Evolutionary conservation across 495 filamentous ascomycete genomes (phyloP), one percentile per base, ranked within the genome.

Genomic region (Hamigera avellanea): DNA sequence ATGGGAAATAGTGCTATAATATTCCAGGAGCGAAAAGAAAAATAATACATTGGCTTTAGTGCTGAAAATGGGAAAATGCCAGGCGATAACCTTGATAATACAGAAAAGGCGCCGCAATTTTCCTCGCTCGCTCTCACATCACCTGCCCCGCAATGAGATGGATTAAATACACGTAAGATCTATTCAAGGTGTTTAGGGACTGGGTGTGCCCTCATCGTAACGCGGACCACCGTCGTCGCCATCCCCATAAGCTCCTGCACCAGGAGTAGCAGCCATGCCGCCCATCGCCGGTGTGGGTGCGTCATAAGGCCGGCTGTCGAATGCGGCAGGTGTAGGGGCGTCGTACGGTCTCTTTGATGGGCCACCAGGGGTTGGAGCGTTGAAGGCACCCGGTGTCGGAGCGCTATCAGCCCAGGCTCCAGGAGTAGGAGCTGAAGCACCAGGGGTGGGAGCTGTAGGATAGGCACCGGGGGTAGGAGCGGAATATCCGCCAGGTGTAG

Each of bases 221-320:
- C 68, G 58, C 1, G 73, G 72, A 9, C 64, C 70, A 18, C 56
- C 61, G 43, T 81, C 78, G 43, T 79, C 75, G 6, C 56, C 64
- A 32, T 65, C 72, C 4, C 64, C 61, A 37, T 71, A 67, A 6
- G 48, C 59, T 26, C 73, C 77, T 8, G 79, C 77, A 8, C 81
- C 85, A 2, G 86, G 86, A 0, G 84, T 89, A 52, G 83, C 80
- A 14, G 81, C 75, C 32, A 57, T 62, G 19, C 67, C 66, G 23
- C 73, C 76, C 49, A 82, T 84, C 0, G 78, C 86, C 0, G 86
- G 86, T 2, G 87, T 93, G 2, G 83, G 82, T 2, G 83, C 83
- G 37, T 77, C 74, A 40, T 75, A 76, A 34, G 78, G 78, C 17
- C 65, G 67, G 32, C 62, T 65, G 15, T 66, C 64, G 6, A 64